Conservation (phyloP, 148 eudicot genomes). For the Camellia sinensis region DNA sequence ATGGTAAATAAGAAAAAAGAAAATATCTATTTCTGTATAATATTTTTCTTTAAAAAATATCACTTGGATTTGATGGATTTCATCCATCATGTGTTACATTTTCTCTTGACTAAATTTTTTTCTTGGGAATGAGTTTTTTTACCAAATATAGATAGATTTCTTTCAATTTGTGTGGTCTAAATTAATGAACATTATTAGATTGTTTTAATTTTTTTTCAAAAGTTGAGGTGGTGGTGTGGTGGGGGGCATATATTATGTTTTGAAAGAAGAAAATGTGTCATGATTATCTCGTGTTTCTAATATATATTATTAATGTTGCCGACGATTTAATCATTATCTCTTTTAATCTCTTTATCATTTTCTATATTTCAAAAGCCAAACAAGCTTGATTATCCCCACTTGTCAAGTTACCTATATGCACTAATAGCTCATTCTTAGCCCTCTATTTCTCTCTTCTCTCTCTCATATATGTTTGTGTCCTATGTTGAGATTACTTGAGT, state of each 20-base stretch:
- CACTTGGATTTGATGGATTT: too few relatives aligned
- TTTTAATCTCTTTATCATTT: background rate
- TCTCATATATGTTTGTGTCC: background rate
- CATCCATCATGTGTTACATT: too few relatives aligned
- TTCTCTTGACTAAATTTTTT: too few relatives aligned
- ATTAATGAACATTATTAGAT: too few relatives aligned
- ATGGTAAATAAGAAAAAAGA: too few relatives aligned
- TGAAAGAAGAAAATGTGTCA: background rate
- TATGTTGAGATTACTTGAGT: too few relatives aligned
- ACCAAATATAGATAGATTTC: too few relatives aligned
- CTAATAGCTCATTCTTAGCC: background rate
- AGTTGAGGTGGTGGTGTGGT: background rate
- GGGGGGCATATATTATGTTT: background rate
- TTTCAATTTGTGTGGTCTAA: too few relatives aligned
- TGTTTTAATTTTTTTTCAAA: too few relatives aligned
- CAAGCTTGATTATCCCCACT: constrained; percentile 5
- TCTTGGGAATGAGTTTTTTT: too few relatives aligned
- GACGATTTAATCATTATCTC: background rate
- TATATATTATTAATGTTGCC: background rate
- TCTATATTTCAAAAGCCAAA: background rate
- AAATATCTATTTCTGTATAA: too few relatives aligned
- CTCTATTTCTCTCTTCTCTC: background rate
- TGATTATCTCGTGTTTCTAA: background rate
- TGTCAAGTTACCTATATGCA: background rate
- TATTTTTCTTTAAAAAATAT: too few relatives aligned